Evolutionary conservation across 1,284 basidiomycete species (phyloP).

Genomic region (Boletellus deceptivus): DNA sequence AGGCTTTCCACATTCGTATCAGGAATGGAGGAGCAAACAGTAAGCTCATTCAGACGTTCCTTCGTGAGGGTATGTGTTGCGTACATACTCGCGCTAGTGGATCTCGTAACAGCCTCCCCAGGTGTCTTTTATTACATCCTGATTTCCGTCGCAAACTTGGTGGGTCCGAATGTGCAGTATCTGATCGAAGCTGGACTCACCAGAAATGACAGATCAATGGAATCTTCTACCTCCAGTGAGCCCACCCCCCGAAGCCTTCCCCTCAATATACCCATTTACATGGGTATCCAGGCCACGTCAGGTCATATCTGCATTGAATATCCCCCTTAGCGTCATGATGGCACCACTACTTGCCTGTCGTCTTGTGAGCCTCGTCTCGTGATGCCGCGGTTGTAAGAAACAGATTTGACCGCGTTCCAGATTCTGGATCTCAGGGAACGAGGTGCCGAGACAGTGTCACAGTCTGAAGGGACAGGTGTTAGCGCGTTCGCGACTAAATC

Average conservation of each 20-base stretch:
- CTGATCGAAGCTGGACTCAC: slow-evolving; percentile 6
- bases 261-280: slow-evolving; percentile 7
- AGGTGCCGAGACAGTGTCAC: slow-evolving; percentile 68
- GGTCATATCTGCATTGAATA: slow-evolving; percentile 79
- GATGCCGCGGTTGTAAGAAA: background rate
- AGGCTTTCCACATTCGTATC: slow-evolving; percentile 69
- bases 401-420: slow-evolving; percentile 32
- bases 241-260: background rate
- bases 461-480: slow-evolving; percentile 63
- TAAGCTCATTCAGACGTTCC: slow-evolving; percentile 75
- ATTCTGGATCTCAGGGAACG: slow-evolving; percentile 76
- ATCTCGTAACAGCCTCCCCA: slow-evolving; percentile 25
- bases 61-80: slow-evolving; percentile 61
- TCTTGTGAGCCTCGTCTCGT: slow-evolving; percentile 42
- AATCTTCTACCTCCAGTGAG: slow-evolving; percentile 78
- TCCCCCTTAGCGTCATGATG: slow-evolving; percentile 82
- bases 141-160: slow-evolving; percentile 76
- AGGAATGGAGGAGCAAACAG: slow-evolving; percentile 73
- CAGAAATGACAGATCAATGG: slow-evolving; percentile 54
- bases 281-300: slow-evolving; percentile 58
- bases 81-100: slow-evolving; percentile 3
- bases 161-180: slow-evolving; percentile 16
- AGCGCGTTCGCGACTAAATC: slow-evolving; percentile 61
- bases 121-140: slow-evolving; percentile 79
- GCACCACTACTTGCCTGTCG: slow-evolving; percentile 76